phyloP scores from a whole-genome alignment of 1,284 basidiomycete genomes.

The Austroboletus novae-zelandiae region DNA sequence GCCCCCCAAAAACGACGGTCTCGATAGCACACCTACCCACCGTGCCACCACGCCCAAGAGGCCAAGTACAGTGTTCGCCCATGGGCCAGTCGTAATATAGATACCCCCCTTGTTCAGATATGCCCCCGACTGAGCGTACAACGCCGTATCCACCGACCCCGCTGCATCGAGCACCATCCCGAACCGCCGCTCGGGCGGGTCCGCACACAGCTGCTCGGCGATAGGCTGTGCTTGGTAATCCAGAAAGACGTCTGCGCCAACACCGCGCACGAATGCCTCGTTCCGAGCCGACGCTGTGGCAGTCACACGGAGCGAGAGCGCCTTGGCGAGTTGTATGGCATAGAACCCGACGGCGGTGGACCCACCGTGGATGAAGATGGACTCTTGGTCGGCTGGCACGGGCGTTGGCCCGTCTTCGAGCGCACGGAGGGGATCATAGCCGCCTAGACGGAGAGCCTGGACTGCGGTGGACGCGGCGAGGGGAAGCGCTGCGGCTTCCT shows the following conservation, averaged over 20 bases:
- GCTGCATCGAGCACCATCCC: slow-evolving; percentile 44
- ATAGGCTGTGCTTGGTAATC: slow-evolving; percentile 57
- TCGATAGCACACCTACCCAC: slow-evolving; percentile 26
- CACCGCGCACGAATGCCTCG: slow-evolving; percentile 37
- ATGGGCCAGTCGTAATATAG: slow-evolving; percentile 45
- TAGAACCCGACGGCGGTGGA: slow-evolving; percentile 60
- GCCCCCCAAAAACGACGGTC: slow-evolving; percentile 49
- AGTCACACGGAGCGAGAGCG: slow-evolving; percentile 52
- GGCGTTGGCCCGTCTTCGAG: slow-evolving; percentile 30
- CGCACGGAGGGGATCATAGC: slow-evolving; percentile 13
- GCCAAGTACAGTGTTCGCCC: slow-evolving; percentile 25
- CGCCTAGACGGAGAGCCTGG: slow-evolving; percentile 40
- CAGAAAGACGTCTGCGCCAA: slow-evolving; percentile 53
- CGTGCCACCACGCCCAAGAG: slow-evolving; percentile 7
- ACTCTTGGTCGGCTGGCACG: slow-evolving; percentile 39
- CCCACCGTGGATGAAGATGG: slow-evolving; percentile 65
- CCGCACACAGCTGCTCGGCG: slow-evolving; percentile 38
- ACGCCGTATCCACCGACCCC: slow-evolving; percentile 32
- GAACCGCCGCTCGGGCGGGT: slow-evolving; percentile 39
- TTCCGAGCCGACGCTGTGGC: slow-evolving; percentile 57
- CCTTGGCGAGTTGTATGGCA: slow-evolving; percentile 65
- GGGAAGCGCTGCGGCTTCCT: slow-evolving; percentile 57
- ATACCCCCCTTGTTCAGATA: slow-evolving; percentile 47
- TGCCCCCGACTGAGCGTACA: slow-evolving; percentile 40
- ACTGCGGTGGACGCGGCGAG: slow-evolving; percentile 57